Evolutionary conservation across 176 grass and related monocot species (phyloP), one percentile per base, ranked within the genome.

Genomic region (Dendrocalamus sinicus): DNA sequence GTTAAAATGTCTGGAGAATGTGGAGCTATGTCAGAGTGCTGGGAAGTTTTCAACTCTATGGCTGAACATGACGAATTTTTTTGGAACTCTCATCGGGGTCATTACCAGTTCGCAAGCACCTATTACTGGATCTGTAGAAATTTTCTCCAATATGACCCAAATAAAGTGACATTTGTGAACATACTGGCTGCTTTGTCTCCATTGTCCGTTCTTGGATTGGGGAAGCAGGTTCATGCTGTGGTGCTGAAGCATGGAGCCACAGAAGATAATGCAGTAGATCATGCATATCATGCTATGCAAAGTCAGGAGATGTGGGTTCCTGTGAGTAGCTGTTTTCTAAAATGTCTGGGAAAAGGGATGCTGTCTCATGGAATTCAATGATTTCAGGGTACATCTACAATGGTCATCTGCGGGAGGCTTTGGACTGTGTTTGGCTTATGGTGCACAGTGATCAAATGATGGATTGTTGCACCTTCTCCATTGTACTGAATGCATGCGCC

Each of bases 1-100:
- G 79, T 92, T n/a, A 67, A 88, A 83, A 91, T 96, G 89, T 96
- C 94, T 88, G 94, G 94, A 81, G 89, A 88, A 88, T 94, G 89
- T 86, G 85, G 83, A 87, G 77, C 73, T 66, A 78, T 86, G 47
- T 67, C 57, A 39, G 89, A 94, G 15, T 94, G 82, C 88, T 89
- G 86, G 91, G 83, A 91, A 55, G 79, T 96, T 85, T 96, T 96
- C 81, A 84, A 73, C 44, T 85, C 71, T 41, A 94, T 94, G 87
- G 32, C 67, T 72, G 79, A 81, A 75, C 75, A 92, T 59, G 94
- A 96, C 81, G 82, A 78, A 78, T 74, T 96, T 73, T 96, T 91
- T 62, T 96, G 94, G 91, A 96, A 96, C 45, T 90, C 91, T 96
- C 55, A 92, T 94, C 61, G 91, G 94, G 41, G 87, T 89, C 80